Evolutionary conservation across 768 basidiomycete species (phyloP), one percentile per base, ranked within the genome.

Genomic region (Panaeolus papilionaceus): DNA sequence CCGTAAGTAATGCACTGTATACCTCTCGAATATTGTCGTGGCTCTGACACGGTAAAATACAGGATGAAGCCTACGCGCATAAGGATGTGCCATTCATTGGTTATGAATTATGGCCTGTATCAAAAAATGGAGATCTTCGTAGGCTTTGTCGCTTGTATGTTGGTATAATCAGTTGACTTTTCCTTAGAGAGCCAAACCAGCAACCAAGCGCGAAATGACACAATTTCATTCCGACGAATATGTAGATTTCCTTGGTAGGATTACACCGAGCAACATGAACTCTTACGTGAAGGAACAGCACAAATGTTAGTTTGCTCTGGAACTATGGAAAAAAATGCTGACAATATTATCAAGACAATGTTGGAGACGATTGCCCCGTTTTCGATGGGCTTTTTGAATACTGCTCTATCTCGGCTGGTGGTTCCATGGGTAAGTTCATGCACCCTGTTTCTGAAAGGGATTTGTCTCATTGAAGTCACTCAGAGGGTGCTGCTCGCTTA

Each of bases 41-140:
- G 33, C 16, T 64, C 54, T 61, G 58, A 66, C 68, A 45, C 71
- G 14, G 65, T 70, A 71, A 70, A 71, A 70, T 72, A 62, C 54
- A 95, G 94, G 40, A 98, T 98, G 96, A 97, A 98, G 76, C 97
- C 97, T 6, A 98, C 97, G 23, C 88, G 98, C 40, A 98, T 99
- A 83, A 91, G 97, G 72, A 99, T 99, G 98, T 98, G 96, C 77
- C 98, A 99, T 81, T 96, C 96, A 11, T 85, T 99, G 64, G 98
- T 99, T 66, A 99, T 99, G 98, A 99, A 99, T 80, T 98, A 98
- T 78, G 96, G 96, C 20, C 81, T 99, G 18, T 99, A 99, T 84
- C 98, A 98, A 81, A 96, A 96, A 81, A 99, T 99, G 98, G 98
- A 99, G 79, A 99, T 99, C 71, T 99, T 98, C 73, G 98, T 98